These are phyloP conservation scores for Gonium pectorale DNA, from an alignment of 139 green algal species.

Conservation along the genomic window DNA sequence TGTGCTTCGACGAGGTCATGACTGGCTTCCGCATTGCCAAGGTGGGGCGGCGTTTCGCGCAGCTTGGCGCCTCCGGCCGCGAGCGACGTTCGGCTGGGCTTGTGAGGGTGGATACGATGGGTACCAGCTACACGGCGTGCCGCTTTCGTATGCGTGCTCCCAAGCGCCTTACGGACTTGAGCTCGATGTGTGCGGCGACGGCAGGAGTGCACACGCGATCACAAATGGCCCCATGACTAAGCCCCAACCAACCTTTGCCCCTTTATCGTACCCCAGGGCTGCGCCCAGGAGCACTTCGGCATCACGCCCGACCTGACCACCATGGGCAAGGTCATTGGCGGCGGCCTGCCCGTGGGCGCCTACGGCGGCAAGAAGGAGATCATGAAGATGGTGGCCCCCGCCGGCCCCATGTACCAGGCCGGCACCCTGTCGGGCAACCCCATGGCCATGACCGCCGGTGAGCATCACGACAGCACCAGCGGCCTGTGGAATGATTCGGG, in stretches of 20 bases:
- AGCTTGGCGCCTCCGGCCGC: no score
- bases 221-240: no score
- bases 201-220: no score
- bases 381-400: slow-evolving; percentile 98
- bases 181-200: no score
- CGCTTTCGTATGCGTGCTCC: no score
- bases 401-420: slow-evolving; percentile 95
- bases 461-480: neutral
- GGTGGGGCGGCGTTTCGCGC: slow-evolving; percentile 67
- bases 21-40: slow-evolving; percentile 94
- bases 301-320: slow-evolving; percentile 98
- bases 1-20: slow-evolving; percentile 99
- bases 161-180: no score
- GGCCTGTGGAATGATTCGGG: no score
- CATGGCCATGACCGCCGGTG: slow-evolving; percentile 96
- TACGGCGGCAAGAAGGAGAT: slow-evolving; percentile 97
- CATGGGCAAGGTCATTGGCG: slow-evolving; percentile 99
- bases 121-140: no score
- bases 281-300: slow-evolving; percentile 94
- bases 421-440: slow-evolving; percentile 98
- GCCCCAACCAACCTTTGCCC: neutral
- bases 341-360: slow-evolving; percentile 96
- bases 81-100: no score
- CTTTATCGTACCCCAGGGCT: slow-evolving; percentile 47
- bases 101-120: no score